Conservation (phyloP, 345 rosid genomes). For the Syzygium grande region DNA sequence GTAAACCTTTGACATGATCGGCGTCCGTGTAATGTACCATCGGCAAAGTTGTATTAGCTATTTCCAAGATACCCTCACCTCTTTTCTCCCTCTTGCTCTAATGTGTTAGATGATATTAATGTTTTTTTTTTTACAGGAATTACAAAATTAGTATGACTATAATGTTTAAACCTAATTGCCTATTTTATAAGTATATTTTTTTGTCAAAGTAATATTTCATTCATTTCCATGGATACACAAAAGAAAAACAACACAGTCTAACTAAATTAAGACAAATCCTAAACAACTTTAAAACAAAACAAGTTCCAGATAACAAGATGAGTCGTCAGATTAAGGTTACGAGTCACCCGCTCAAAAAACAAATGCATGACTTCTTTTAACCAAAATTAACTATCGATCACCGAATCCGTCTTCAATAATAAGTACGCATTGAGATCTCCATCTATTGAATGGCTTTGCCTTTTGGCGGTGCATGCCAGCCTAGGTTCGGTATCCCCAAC, state of each 20-base stretch:
- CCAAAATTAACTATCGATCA: not conserved
- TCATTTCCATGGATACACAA: not conserved
- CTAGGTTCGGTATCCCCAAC: not conserved
- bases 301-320: not conserved
- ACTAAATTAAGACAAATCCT: not conserved
- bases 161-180: not conserved
- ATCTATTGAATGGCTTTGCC: not conserved
- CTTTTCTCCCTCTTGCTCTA: not conserved
- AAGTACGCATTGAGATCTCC: not conserved
- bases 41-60: not conserved
- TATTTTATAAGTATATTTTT: not conserved
- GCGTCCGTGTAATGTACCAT: not conserved
- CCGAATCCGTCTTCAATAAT: fast-evolving
- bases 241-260: not conserved
- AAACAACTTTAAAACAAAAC: not conserved
- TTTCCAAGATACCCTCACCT: not conserved
- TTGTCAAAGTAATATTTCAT: not conserved
- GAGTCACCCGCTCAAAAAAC: not conserved
- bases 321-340: too few species aligned
- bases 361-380: not conserved
- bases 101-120: not conserved
- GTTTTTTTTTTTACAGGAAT: not conserved
- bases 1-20: not conserved
- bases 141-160: not conserved
- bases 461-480: fast-evolving